phyloP scores from a whole-genome alignment of 2,329 filamentous ascomycete genomes.

The Fusarium goolgardi region DNA sequence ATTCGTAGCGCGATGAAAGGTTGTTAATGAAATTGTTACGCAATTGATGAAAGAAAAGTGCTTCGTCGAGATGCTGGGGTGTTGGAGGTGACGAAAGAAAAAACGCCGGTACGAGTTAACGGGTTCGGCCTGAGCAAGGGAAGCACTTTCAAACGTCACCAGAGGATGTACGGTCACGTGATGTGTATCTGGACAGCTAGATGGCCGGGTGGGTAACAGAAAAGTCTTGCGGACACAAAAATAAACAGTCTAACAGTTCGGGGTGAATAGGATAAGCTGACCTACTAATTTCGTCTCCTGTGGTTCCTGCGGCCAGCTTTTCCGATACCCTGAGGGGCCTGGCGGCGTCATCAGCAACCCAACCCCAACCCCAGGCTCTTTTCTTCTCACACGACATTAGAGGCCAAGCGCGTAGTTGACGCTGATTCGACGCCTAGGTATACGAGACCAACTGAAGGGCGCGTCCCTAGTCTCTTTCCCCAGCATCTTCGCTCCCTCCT shows the following conservation, averaged over 20 bases:
- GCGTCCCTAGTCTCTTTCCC: constrained; percentile 28
- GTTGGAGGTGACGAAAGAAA: constrained; percentile 52
- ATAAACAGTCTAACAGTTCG: not conserved
- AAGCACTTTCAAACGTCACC: constrained; percentile 53
- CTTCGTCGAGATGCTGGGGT: constrained; percentile 49
- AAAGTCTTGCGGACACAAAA: not conserved
- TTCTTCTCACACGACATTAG: constrained; percentile 31
- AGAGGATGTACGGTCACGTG: constrained; percentile 49
- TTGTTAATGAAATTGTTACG: constrained; percentile 48
- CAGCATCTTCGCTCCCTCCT: constrained; percentile 22
- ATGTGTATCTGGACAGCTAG: constrained; percentile 36
- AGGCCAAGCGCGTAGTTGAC: constrained; percentile 29
- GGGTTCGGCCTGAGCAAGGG: constrained; percentile 39
- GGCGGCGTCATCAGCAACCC: constrained; percentile 42
- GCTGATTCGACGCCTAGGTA: constrained; percentile 40
- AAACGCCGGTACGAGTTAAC: constrained; percentile 51
- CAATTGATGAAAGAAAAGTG: constrained; percentile 49
- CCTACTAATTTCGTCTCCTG: not conserved
- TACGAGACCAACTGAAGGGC: constrained; percentile 31
- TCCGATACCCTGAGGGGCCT: not conserved
- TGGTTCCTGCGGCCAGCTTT: not conserved
- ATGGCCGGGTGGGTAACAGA: constrained; percentile 17
- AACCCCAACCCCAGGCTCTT: constrained; percentile 29
- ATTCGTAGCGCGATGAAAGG: constrained; percentile 48
- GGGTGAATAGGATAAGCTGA: not conserved